Evolutionary conservation across 148 eudicot species (phyloP).

Genomic region (Camellia lanceoleosa): DNA sequence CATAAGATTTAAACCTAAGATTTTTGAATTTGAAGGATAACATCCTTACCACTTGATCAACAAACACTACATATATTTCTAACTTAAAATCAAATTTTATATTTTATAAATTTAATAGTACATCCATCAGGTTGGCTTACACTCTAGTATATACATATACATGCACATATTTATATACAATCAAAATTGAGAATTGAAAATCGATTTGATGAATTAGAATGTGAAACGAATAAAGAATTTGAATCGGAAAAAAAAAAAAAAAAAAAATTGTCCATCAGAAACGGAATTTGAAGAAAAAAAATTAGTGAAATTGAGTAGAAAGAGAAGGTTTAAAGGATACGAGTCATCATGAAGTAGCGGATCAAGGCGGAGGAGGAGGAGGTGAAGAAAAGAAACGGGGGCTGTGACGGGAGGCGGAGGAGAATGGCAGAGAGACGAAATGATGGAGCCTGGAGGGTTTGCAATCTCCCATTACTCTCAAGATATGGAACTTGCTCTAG

Average conservation of each 20-base stretch:
- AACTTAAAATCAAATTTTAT: too few relatives aligned
- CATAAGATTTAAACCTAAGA: too few relatives aligned
- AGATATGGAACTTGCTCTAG: too few relatives aligned
- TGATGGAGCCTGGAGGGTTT: too few relatives aligned
- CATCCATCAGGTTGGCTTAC: too few relatives aligned
- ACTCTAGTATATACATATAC: not conserved
- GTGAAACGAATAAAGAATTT: not conserved
- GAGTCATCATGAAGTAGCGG: conserved; percentile 40
- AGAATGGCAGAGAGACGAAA: not conserved
- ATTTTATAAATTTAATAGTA: too few relatives aligned
- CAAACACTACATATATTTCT: too few relatives aligned
- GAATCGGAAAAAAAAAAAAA: not conserved
- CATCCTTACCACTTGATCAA: too few relatives aligned
- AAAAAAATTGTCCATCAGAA: not conserved
- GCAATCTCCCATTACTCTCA: too few relatives aligned
- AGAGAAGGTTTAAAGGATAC: conserved; percentile 35
- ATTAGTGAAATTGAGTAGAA: not conserved
- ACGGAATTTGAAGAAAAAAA: not conserved
- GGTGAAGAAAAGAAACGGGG: not conserved
- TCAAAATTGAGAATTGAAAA: not conserved
- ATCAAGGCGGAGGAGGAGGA: not conserved
- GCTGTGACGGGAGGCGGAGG: not conserved
- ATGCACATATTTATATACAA: not conserved
- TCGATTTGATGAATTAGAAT: not conserved
- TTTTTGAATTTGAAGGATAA: too few relatives aligned